Percentiles rank a stretch among this genome's conserved stretches.
These are phyloP conservation scores for Fusarium multiceps DNA, from an alignment of 2,329 filamentous ascomycete genomes.

Conservation along the genomic window DNA sequence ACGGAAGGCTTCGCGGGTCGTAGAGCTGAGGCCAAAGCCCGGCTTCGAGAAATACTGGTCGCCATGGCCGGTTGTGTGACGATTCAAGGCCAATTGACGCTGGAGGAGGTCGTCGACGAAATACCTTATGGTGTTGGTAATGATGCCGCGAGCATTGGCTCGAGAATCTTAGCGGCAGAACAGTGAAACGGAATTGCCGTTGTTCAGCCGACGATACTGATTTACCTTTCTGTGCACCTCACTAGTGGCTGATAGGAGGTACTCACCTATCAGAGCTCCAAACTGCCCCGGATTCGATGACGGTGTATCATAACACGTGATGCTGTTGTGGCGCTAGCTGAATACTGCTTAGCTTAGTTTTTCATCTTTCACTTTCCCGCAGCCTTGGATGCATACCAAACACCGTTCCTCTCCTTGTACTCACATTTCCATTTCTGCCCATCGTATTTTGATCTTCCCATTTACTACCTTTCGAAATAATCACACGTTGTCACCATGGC, in stretches of 20 bases:
- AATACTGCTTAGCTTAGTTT: constrained; percentile 40
- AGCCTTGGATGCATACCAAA: constrained; percentile 47
- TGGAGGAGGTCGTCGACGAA: constrained; percentile 43
- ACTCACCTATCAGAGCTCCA: constrained; percentile 20
- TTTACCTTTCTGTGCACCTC: constrained; percentile 23
- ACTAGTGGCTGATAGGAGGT: constrained; percentile 9
- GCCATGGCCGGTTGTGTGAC: constrained; percentile 62
- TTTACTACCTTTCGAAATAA: constrained; percentile 37
- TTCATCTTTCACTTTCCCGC: constrained; percentile 47
- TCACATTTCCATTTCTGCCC: constrained; percentile 37
- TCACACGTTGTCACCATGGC: constrained; percentile 62
- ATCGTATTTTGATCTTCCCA: constrained; percentile 36
- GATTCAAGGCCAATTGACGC: constrained; percentile 60
- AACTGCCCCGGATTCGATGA: neutral
- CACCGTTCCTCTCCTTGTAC: constrained; percentile 42
- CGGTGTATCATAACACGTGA: constrained; percentile 41
- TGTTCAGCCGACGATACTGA: constrained; percentile 45
- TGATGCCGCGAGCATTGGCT: constrained; percentile 47
- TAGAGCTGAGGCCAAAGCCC: constrained; percentile 66
- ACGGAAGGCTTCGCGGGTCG: constrained; percentile 62
- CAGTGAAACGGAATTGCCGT: constrained; percentile 41
- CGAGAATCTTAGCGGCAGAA: constrained; percentile 41
- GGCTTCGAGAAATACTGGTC: constrained; percentile 68
- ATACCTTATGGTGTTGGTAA: constrained; percentile 48
- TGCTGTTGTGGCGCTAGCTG: constrained; percentile 17